These are phyloP conservation scores for Alternaria infectoria DNA, from an alignment of 2,329 filamentous ascomycete genomes.

Conservation along the genomic window DNA sequence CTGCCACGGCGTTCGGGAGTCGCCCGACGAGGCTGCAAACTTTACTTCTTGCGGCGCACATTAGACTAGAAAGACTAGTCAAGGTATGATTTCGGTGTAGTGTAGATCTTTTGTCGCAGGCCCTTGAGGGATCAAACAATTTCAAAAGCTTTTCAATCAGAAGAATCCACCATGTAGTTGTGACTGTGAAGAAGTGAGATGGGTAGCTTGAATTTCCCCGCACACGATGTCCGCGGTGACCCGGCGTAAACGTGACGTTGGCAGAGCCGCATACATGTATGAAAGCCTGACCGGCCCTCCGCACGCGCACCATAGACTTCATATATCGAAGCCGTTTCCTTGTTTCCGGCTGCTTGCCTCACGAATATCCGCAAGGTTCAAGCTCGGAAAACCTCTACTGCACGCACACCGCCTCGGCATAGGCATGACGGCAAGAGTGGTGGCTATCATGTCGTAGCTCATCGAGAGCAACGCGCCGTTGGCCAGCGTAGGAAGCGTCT, in stretches of 20 bases:
- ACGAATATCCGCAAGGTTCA: neutral
- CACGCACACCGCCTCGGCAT: neutral
- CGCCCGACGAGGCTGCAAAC: slow-evolving; percentile 7
- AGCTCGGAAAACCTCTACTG: neutral
- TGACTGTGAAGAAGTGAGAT: neutral
- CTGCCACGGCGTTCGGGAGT: slow-evolving; percentile 28
- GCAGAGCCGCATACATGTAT: neutral
- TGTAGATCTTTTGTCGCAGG: slow-evolving; percentile 15
- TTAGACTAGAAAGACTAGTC: slow-evolving; percentile 19
- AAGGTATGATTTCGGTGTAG: slow-evolving; percentile 18
- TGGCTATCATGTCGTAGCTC: neutral
- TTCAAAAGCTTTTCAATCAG: neutral
- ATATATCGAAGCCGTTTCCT: too few species aligned
- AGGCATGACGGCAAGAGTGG: neutral
- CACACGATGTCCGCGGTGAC: slow-evolving; percentile 4
- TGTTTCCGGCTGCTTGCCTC: neutral
- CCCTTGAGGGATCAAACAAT: neutral
- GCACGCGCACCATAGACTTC: neutral
- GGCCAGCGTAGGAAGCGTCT: neutral
- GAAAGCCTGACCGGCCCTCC: neutral
- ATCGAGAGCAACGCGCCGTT: neutral
- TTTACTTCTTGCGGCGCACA: slow-evolving; percentile 21
- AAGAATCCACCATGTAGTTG: neutral
- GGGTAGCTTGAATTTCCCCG: slow-evolving; percentile 3
- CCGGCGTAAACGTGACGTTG: slow-evolving; percentile 8